Base-by-base conservation (phyloP, 202 grass and related monocot genomes). In the Elaeis oleifera region DNA sequence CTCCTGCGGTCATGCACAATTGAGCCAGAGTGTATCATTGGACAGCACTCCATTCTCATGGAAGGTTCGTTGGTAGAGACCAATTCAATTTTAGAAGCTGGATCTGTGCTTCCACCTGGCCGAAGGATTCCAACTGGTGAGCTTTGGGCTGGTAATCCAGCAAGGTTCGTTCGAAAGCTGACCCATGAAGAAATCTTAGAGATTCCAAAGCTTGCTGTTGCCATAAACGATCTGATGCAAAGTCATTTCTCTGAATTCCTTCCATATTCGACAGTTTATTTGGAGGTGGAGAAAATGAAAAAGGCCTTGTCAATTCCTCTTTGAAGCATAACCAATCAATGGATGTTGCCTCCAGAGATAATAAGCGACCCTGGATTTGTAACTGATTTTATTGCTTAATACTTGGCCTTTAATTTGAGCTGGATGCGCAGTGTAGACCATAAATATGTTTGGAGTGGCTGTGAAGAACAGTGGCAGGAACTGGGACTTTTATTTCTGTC, bases 151-250 rank as follows among this genome's bases (percentile, higher is more conserved):
- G 94, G 94, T 55, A 99, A 77, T 73, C 94, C 88, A 0, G 88
- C 82, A 18, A 79, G 80, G 52, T 99, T 99, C 64, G 85, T 99
- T 50, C 79, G 94, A 19, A 89, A 89, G 69, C 75, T 99, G 24
- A 99, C 85, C 22, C 79, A 94, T 52, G 94, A 94, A 71, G 94
- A 99, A 70, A 99, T 86, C 51, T 55, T 89, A 69, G 94, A 99
- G 79, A 94, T 99, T 51, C 94, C 94, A 59, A 99, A 99, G 79
- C 78, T 99, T 2, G 74, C 94, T 0, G 85, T 91, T 2, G 88
- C 94, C 50, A 89, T 94, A 65, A 99, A 99, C 44, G 94, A 99
- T 86, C 74, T 99, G 50, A 99, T 89, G 94, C 94, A 94, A 65
- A 84, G 29, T 49, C 88, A 99, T 79, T 94, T 99, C 73, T 89